Base-by-base conservation (phyloP, 2,329 filamentous ascomycete genomes). In the Colletotrichum zoysiae region DNA sequence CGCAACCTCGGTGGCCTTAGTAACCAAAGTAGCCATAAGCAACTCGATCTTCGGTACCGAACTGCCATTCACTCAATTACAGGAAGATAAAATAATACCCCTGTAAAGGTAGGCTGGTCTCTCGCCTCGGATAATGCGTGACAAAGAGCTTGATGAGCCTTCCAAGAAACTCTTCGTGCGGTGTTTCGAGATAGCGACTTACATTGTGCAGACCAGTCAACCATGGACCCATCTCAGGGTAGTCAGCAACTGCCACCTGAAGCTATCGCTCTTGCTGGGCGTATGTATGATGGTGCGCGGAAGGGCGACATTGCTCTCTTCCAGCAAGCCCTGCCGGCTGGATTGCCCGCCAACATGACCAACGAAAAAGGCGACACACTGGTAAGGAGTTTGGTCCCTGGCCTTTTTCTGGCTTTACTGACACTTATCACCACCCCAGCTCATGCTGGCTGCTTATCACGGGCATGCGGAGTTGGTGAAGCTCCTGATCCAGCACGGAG, bases 311-410 rank as follows among this genome's bases (percentile, higher is more conserved):
- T 87, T 2, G 78, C 86, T 6, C 79, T 89, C 16, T 88, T 94
- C n/a, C 78, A 85, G 53, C 87, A 91, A 79, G 92, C 92, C 59
- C 79, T 94, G 48, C 84, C 86, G 1, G 89, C 88, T 2, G 91
- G 92, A 1, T 82, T 94, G 35, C 91, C 91, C 0, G 83, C 88
- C 1, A 93, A 93, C 76, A 84, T 94, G 79, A 93, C 91, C 30
- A 93, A 94, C 76, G 87, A 91, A 61, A 91, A 92, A 74, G 92
- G 92, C 60, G 91, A 94, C 78, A 92, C 88, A n/a, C 80, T 94
- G 72, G 88, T 90, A 83, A 55, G 84, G 74, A 42, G 7, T 18
- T 18, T 16, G 11, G 46, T 67, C 5, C 3, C 35, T 50, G 26
- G 20, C 5, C 26, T 38, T 4, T 61, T 50, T 53, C 35, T 18